These are phyloP conservation scores for Peronospora farinosa DNA, from an alignment of 352 stramenopile genomes.

Conservation along the genomic window DNA sequence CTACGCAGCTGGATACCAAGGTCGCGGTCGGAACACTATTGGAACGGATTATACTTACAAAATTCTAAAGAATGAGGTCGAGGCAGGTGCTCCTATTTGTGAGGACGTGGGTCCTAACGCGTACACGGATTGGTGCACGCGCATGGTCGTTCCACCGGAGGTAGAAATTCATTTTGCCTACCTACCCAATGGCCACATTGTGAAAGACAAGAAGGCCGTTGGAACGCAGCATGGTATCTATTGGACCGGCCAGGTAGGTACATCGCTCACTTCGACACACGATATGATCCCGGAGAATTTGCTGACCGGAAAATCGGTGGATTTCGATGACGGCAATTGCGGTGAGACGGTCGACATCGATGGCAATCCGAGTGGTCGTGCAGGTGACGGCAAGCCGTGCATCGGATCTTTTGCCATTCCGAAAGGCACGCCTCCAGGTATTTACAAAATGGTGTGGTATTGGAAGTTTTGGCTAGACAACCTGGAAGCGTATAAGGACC, in stretches of 20 bases:
- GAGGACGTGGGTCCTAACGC: conserved; percentile 43
- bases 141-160: conserved; percentile 27
- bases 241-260: conserved; percentile 42
- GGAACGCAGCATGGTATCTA: conserved; percentile 60
- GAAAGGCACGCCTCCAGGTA: conserved; percentile 31
- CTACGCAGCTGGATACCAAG: conserved; percentile 56
- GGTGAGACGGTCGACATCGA: conserved; percentile 44
- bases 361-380: conserved; percentile 39
- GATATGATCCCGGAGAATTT: conserved; percentile 49
- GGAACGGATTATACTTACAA: conserved; percentile 57
- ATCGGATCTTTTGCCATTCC: conserved; percentile 50
- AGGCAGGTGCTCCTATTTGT: conserved; percentile 40
- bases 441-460: conserved; percentile 70
- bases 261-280: conserved; percentile 35
- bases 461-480: conserved; percentile 65
- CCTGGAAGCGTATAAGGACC: conserved; percentile 40
- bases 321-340: conserved; percentile 61
- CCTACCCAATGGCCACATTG: conserved; percentile 51
- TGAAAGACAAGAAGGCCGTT: conserved; percentile 61
- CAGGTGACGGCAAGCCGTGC: conserved; percentile 55
- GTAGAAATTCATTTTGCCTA: conserved; percentile 47
- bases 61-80: conserved; percentile 61
- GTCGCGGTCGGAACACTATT: conserved; percentile 45
- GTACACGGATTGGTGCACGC: conserved; percentile 56
- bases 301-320: conserved; percentile 34